phyloP scores from a whole-genome alignment of 2,329 filamentous ascomycete species.

The Aspergillus niger region DNA sequence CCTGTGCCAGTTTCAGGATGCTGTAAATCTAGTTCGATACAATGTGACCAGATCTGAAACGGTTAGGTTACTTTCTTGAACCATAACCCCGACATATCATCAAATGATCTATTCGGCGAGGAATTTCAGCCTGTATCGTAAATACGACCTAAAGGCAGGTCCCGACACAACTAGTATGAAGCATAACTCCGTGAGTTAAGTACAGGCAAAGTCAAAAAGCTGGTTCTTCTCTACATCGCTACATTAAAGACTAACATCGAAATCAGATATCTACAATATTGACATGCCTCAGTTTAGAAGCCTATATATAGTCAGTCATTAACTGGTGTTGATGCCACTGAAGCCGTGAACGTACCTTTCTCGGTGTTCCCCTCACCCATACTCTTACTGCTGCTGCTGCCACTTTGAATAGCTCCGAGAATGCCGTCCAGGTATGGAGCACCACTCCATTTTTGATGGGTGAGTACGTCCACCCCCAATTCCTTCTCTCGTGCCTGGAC shows the following conservation, averaged over 20 bases:
- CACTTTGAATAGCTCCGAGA: conserved; percentile 84
- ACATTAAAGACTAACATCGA: background rate
- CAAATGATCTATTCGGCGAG: background rate
- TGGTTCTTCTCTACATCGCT: background rate
- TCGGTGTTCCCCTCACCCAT: conserved; percentile 97
- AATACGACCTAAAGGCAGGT: background rate
- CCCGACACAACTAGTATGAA: background rate
- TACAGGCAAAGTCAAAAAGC: background rate
- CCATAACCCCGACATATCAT: background rate
- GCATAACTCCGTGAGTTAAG: background rate
- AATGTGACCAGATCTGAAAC: background rate
- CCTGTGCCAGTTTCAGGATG: no score
- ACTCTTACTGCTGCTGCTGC: conserved; percentile 83
- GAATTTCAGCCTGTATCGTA: background rate
- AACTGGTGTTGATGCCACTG: no score
- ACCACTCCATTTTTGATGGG: conserved; percentile 81
- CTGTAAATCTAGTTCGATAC: background rate
- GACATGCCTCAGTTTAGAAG: background rate
- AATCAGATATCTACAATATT: background rate
- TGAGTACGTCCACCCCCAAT: conserved; percentile 85
- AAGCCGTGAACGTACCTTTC: conserved; percentile 37
- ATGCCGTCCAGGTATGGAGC: conserved; percentile 83
- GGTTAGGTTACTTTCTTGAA: background rate
- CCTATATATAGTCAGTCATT: background rate
- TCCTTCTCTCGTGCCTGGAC: conserved; percentile 91